Percentiles rank a stretch among this genome's conserved stretches.
Evolutionary conservation across 345 rosid species (phyloP).

Genomic region (Lumnitzera racemosa): DNA sequence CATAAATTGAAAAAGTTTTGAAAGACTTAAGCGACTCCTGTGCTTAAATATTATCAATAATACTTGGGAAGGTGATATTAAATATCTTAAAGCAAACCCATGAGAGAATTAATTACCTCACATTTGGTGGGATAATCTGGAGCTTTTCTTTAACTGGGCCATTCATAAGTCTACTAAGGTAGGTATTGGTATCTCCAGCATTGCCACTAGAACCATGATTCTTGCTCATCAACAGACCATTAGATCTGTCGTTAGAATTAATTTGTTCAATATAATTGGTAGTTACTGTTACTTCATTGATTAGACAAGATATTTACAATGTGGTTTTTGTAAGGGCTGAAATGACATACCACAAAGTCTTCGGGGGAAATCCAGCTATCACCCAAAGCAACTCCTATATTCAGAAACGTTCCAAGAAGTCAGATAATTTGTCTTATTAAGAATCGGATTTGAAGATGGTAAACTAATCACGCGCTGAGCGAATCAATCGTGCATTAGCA

Average conservation of each 20-base stretch:
- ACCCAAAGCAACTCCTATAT: slow-evolving; percentile 39
- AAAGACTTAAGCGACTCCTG: too few species aligned
- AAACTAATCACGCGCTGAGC: neutral
- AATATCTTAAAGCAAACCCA: too few species aligned
- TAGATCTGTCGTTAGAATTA: neutral
- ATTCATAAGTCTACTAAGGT: slow-evolving; percentile 17
- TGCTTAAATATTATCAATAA: too few species aligned
- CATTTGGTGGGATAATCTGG: slow-evolving; percentile 27
- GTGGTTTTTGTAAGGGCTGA: neutral
- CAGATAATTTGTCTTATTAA: too few species aligned
- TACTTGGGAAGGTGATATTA: too few species aligned
- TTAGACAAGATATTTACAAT: neutral
- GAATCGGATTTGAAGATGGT: neutral
- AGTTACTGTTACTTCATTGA: neutral
- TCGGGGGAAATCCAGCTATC: slow-evolving; percentile 43
- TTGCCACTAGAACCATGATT: slow-evolving; percentile 2
- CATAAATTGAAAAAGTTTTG: too few species aligned
- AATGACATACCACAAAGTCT: slow-evolving; percentile 29
- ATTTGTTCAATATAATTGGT: neutral
- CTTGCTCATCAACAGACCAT: neutral
- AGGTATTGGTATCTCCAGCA: neutral
- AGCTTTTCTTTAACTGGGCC: slow-evolving; percentile 25
- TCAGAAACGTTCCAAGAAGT: neutral
- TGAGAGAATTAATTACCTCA: slow-evolving; percentile 15
- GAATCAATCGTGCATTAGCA: neutral